Evolutionary conservation across 116 monocot species (phyloP), one percentile per base, ranked within the genome.

Genomic region (Papilionanthe hybrid): DNA sequence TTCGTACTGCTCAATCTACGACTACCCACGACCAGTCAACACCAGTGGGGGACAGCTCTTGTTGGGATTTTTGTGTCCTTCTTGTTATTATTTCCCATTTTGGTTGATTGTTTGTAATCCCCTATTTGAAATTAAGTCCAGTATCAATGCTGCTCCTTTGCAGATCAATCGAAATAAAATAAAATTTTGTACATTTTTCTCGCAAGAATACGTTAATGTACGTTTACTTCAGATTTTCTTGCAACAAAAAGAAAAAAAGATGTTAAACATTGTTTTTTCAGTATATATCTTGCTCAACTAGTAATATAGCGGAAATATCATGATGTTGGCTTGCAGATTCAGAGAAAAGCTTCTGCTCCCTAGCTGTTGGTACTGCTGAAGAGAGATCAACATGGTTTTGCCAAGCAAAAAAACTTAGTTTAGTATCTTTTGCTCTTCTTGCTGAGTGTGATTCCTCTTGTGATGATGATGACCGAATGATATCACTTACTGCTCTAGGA

Each of bases 311-410:
- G 77, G 18, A 49, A 28, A 57, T 80, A 25, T 48, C 63, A 71
- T 23, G 29, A 55, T 84, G 78, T 72, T 81, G 47, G 75, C 48
- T 69, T 90, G 81, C 83, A 96, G 96, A 92, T 78, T 27, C 78
- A 73, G 86, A 83, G 42, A 83, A 82, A 56, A 93, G 90, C 53
- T 93, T 92, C 56, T 96, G 93, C 80, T 88, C 84, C 71, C 56
- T 93, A 32, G 87, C 92, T 41, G 18, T 92, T 42, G 90, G 93
- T 79, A 87, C 83, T 72, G 47, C 29, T 20, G 88, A 90, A 78
- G 93, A 96, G 77, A 93, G 73, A 85, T 89, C 80, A 56, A 88
- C 79, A 69, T 96, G 96, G 96, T 79, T 90, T 78, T 92, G 87
- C 83, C 96, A 93, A 77, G 79, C 93, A 79, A 79, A 89, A 72